Evolutionary conservation across 2,329 filamentous ascomycete species (phyloP), one percentile per base, ranked within the genome.

Genomic region (Penicillium sp.): DNA sequence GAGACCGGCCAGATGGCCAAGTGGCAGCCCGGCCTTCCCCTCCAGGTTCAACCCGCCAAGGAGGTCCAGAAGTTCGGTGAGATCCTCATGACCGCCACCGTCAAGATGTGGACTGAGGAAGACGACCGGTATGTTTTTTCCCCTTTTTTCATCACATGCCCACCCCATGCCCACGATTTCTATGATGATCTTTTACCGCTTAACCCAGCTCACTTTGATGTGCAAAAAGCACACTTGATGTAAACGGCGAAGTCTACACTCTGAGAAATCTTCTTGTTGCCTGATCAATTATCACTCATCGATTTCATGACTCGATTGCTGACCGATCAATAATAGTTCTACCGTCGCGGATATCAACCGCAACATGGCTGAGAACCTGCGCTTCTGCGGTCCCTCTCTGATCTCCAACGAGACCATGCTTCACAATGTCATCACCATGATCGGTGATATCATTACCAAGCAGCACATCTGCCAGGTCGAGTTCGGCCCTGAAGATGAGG

Each of bases 171-270:
- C 21, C 34, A 11, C 14, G 24, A 42, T 70, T 73, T 71, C 77
- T 69, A 87, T 91, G 92, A 97, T 97, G 92, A 96, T 81, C 84
- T 54, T 55, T 81, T 77, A 18, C 86, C 90, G 91, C 92, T 71
- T 92, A 93, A 93, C 93, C 92, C 92, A 97, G 92, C 92, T 97
- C 93, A 97, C 92, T 96, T 91, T 90, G 89, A 97, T 88, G 87
- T 90, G 84, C 79, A 79, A 83, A 79, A 83, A 78, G 73, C 86
- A 89, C 86, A 86, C 79, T 86, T 96, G 91, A 89, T 91, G 91
- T 87, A 87, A 94, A 95, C 78, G 61, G 81, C 91, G 88, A 83
- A 85, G 81, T 75, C 66, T 71, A 58, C 75, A 75, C 1, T 72
- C 69, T 77, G 75, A 77, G 81, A 76, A 66, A 54, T 49, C 60